A percentile compares a stretch with the other conserved stretches of the same genome.
Evolutionary conservation across 2,329 filamentous ascomycete species (phyloP).

Genomic region (Colletotrichum incanum): DNA sequence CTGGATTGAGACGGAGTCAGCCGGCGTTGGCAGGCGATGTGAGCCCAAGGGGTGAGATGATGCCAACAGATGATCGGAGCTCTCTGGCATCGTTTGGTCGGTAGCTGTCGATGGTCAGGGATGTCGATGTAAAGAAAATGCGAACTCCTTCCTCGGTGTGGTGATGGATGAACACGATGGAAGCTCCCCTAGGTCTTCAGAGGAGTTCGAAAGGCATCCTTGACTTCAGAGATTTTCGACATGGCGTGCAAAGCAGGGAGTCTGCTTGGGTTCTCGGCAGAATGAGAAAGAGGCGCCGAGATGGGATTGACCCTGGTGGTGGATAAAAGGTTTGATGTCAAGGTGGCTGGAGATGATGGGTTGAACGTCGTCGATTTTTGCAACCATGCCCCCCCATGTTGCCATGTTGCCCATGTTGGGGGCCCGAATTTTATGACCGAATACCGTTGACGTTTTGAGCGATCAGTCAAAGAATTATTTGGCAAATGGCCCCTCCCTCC

Average conservation of each 20-base stretch:
- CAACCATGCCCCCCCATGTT: not conserved
- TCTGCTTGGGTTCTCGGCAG: conserved; percentile 23
- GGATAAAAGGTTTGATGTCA: not conserved
- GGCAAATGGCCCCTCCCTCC: conserved; percentile 15
- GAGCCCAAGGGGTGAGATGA: not conserved
- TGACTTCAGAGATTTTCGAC: conserved; percentile 6
- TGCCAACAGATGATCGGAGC: not conserved
- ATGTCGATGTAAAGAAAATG: not conserved
- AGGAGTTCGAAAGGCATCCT: not conserved
- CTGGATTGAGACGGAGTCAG: not conserved
- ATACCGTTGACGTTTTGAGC: conserved; percentile 7
- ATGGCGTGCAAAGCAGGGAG: conserved; percentile 8
- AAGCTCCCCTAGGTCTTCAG: not conserved
- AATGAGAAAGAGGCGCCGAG: conserved; percentile 21
- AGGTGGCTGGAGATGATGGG: not conserved
- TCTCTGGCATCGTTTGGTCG: not conserved
- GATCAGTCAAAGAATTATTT: conserved; percentile 19
- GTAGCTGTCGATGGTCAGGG: not conserved
- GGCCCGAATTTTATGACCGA: conserved; percentile 6
- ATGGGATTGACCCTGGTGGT: conserved; percentile 22
- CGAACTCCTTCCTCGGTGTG: not conserved
- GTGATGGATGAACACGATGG: not conserved
- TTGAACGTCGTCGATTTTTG: not conserved
- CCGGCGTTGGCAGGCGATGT: not conserved
- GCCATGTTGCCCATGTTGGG: conserved; percentile 1